Evolutionary conservation across 2,329 filamentous ascomycete species (phyloP), one percentile per base, ranked within the genome.

Genomic region (Anisogramma anomala): DNA sequence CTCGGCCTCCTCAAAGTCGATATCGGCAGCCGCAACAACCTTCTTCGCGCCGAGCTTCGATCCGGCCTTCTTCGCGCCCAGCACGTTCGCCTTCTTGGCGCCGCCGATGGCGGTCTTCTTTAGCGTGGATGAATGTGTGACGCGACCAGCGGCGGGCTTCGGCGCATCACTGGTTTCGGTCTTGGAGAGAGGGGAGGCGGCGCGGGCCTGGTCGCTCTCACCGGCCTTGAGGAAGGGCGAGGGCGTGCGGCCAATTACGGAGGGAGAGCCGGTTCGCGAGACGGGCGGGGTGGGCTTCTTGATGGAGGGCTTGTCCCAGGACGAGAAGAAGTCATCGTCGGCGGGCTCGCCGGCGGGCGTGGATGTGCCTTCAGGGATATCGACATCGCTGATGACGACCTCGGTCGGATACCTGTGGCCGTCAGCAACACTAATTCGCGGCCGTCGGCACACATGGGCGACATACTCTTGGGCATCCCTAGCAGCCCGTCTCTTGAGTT

Each of bases 1-100:
- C 69, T 98, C 91, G 3, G 88, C 91, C 60, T 89, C 91, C 50
- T 98, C 91, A 55, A 98, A 98, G 65, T 98, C 89, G 48, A 98
- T 88, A 10, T 79, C 66, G 50, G 88, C 83, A 33, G 69, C 73
- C 3, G 72, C 76, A 25, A 94, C 76, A 6, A 41, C 31, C 69
- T 96, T 96, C 76, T 96, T 96, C 20, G 80, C 89, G 26, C 89
- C 91, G 9, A 96, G 72, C 67, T 93, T 94, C 33, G 74, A 82
- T 18, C 71, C 69, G 6, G 70, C 71, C 68, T 88, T 91, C 69
- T 89, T 91, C 23, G 82, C 82, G 45, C 84, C 83, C 18, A 93
- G 72, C n/a, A 95, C 79, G 53, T 84, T 91, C 41, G 79, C 69
- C 67, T 93, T 94, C 62, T 84, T 83, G 23, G 84, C 74, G 31